Conservation (phyloP, 225 moss, liverwort and hornwort species). For the Pseudoscleropodium purum region DNA sequence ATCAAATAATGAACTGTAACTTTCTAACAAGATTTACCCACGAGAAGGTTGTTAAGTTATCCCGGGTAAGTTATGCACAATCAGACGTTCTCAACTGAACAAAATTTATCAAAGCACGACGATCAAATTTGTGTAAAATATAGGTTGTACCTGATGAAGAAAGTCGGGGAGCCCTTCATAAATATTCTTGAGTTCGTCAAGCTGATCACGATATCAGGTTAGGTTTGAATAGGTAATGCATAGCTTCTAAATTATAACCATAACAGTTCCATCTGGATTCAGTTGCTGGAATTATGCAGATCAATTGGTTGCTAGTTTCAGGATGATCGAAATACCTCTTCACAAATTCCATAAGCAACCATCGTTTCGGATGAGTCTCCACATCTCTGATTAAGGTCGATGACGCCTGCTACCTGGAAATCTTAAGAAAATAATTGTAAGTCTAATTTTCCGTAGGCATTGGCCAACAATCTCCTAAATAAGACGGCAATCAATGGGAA, state of each 20-base stretch:
- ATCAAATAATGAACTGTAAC: background rate
- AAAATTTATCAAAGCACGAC: background rate
- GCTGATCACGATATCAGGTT: constrained; percentile 28
- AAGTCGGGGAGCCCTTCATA: constrained; percentile 93
- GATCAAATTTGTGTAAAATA: background rate
- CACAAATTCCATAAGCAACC: constrained; percentile 75
- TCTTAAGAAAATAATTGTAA: background rate
- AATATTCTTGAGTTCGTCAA: constrained; percentile 82
- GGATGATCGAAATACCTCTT: constrained; percentile 45
- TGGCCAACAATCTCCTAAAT: background rate
- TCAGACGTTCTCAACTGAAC: background rate
- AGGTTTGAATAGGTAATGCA: background rate
- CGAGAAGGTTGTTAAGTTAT: background rate
- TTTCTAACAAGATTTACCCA: background rate
- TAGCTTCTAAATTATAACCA: background rate
- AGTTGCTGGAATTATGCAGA: background rate
- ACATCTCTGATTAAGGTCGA: constrained; percentile 76
- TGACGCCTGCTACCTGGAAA: constrained; percentile 70
- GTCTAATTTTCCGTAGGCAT: background rate
- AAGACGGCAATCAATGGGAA: background rate
- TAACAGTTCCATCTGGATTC: background rate
- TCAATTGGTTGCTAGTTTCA: background rate
- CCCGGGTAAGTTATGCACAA: background rate
- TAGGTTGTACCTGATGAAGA: constrained; percentile 49
- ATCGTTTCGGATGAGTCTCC: constrained; percentile 68